These are phyloP conservation scores for Penicillium crystallinum DNA, from an alignment of 495 filamentous ascomycete genomes.

Conservation along the genomic window DNA sequence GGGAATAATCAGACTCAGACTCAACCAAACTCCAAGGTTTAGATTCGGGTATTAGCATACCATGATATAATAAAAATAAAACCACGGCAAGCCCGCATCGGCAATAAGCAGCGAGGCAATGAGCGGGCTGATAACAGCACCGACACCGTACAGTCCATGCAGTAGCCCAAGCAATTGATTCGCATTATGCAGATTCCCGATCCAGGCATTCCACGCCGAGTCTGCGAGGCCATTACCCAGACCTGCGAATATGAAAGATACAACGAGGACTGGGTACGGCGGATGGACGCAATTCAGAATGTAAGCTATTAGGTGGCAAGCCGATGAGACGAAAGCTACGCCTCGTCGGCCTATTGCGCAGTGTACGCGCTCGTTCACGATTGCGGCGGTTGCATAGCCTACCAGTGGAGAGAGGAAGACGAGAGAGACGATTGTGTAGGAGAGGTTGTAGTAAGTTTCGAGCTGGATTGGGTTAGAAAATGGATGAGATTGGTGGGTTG, in stretches of 20 bases:
- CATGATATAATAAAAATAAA: constrained; percentile 56
- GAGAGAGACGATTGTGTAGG: constrained; percentile 51
- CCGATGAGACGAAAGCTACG: constrained; percentile 59
- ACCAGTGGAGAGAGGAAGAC: constrained; percentile 54
- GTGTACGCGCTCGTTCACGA: constrained; percentile 51
- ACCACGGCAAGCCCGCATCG: constrained; percentile 44
- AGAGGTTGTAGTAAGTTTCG: constrained; percentile 49
- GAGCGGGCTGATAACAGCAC: constrained; percentile 48
- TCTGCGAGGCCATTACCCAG: constrained; percentile 54
- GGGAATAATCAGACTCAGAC: neutral
- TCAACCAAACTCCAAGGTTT: too few species aligned
- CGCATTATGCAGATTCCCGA: constrained; percentile 52
- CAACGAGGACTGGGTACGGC: constrained; percentile 51
- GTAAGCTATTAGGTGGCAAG: constrained; percentile 57
- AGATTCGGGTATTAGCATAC: too few species aligned
- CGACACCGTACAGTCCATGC: constrained; percentile 52
- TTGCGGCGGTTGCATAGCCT: constrained; percentile 49
- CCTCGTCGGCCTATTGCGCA: constrained; percentile 62
- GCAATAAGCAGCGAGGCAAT: constrained; percentile 51
- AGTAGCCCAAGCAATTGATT: constrained; percentile 52
- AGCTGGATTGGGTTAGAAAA: constrained; percentile 32
- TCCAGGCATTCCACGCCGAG: constrained; percentile 58
- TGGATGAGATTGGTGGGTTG: neutral
- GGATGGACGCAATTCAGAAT: constrained; percentile 52
- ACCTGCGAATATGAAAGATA: constrained; percentile 51